These are phyloP conservation scores for Penicillium sp. DNA, from an alignment of 2,329 filamentous ascomycete genomes.

Conservation along the genomic window DNA sequence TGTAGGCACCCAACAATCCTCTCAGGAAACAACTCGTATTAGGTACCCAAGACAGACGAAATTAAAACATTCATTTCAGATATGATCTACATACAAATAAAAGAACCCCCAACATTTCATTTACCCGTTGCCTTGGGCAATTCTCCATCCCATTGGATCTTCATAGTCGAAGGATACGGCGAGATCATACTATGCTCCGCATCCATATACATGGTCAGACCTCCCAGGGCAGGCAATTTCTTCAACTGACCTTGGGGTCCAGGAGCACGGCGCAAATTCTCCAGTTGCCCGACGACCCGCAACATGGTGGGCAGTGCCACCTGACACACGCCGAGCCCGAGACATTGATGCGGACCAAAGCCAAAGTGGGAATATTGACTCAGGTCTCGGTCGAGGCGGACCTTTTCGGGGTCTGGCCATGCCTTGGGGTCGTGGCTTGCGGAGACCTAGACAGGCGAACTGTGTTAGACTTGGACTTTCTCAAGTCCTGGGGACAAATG, in stretches of 20 bases:
- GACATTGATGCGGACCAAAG: conserved; percentile 62
- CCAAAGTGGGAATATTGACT: conserved; percentile 67
- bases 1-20: too few relatives aligned
- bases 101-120: not conserved
- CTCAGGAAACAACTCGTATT: too few relatives aligned
- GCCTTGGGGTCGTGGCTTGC: conserved; percentile 40
- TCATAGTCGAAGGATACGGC: conserved; percentile 49
- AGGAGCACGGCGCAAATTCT: conserved; percentile 45
- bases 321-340: conserved; percentile 51
- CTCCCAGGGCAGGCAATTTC: conserved; percentile 41
- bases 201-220: conserved; percentile 48
- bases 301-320: conserved; percentile 43
- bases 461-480: conserved; percentile 2
- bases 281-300: conserved; percentile 43
- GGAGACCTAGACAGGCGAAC: conserved; percentile 27
- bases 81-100: not conserved
- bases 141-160: conserved; percentile 47
- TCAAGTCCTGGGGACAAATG: not conserved
- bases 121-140: conserved; percentile 24
- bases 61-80: not conserved
- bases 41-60: not conserved
- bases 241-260: conserved; percentile 46
- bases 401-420: conserved; percentile 45
- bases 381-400: conserved; percentile 65
- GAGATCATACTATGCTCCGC: conserved; percentile 46